phyloP scores from a whole-genome alignment of 805 yeast genomes.

The Saccharomycopsis schoenii region DNA sequence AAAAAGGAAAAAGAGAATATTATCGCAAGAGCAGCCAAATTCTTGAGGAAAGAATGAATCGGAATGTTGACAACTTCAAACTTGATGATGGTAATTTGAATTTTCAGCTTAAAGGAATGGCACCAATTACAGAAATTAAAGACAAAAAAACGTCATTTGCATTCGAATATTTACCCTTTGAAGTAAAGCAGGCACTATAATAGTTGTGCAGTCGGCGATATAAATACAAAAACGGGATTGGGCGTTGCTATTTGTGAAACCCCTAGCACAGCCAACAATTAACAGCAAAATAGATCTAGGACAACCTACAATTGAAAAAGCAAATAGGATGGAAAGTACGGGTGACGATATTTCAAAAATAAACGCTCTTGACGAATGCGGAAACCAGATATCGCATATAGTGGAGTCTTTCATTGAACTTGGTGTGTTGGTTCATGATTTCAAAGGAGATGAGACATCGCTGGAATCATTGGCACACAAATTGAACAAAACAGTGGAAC shows the following conservation, averaged over 20 bases:
- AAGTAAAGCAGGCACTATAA: neutral
- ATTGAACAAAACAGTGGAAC: conserved; percentile 32
- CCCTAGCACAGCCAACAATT: no score
- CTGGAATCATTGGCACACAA: conserved; percentile 40
- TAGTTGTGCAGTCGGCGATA: neutral
- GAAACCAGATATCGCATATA: conserved; percentile 37
- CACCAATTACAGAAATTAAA: neutral
- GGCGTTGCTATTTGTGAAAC: neutral
- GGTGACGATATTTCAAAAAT: neutral
- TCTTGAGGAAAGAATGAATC: neutral
- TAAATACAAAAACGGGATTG: neutral
- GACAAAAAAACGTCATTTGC: no score
- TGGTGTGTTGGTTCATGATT: conserved; percentile 89
- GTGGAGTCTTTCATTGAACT: conserved; percentile 80
- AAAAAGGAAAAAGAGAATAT: no score
- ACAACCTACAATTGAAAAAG: no score
- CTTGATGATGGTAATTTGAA: neutral
- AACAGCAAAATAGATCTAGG: no score
- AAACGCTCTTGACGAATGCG: conserved; percentile 22
- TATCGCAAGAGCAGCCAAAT: no score
- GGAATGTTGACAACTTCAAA: neutral
- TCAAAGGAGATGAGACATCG: conserved; percentile 79
- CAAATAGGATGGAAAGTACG: neutral
- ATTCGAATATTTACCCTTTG: neutral
- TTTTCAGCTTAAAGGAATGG: neutral